Conservation (phyloP, 2,329 filamentous ascomycete species). For the Aspergillus piperis region DNA sequence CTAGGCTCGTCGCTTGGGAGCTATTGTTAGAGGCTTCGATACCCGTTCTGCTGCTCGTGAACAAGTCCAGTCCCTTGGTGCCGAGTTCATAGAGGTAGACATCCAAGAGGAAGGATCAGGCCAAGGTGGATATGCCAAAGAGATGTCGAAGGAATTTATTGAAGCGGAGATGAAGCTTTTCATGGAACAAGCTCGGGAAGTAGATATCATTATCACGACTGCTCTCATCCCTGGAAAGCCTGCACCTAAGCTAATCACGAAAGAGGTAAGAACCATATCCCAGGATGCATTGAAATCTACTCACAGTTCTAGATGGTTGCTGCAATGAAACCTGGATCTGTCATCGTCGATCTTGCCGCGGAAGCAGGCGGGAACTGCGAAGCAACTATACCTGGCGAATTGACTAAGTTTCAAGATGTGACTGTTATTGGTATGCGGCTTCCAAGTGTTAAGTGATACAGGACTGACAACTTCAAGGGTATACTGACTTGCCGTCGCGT, state of each 20-base stretch:
- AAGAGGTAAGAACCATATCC: slow-evolving; percentile 48
- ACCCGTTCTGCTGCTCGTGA: slow-evolving; percentile 85
- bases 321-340: slow-evolving; percentile 86
- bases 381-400: slow-evolving; percentile 71
- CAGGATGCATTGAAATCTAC: not conserved
- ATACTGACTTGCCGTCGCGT: slow-evolving; percentile 83
- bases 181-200: slow-evolving; percentile 79
- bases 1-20: slow-evolving; percentile 76
- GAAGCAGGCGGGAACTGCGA: slow-evolving; percentile 89
- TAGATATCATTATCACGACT: slow-evolving; percentile 91
- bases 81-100: slow-evolving; percentile 86
- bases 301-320: slow-evolving; percentile 63
- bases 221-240: slow-evolving; percentile 85
- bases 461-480: slow-evolving; percentile 51
- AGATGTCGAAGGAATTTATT: slow-evolving; percentile 93
- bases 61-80: slow-evolving; percentile 86
- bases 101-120: slow-evolving; percentile 82
- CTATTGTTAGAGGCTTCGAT: slow-evolving; percentile 87
- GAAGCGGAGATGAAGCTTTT: slow-evolving; percentile 93
- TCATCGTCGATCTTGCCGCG: slow-evolving; percentile 83
- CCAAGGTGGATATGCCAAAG: slow-evolving; percentile 84
- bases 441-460: not conserved
- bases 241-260: slow-evolving; percentile 81
- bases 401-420: slow-evolving; percentile 72
- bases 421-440: slow-evolving; percentile 71